Conservation (phyloP, 495 filamentous ascomycete species). For the Penicillium roqueforti region DNA sequence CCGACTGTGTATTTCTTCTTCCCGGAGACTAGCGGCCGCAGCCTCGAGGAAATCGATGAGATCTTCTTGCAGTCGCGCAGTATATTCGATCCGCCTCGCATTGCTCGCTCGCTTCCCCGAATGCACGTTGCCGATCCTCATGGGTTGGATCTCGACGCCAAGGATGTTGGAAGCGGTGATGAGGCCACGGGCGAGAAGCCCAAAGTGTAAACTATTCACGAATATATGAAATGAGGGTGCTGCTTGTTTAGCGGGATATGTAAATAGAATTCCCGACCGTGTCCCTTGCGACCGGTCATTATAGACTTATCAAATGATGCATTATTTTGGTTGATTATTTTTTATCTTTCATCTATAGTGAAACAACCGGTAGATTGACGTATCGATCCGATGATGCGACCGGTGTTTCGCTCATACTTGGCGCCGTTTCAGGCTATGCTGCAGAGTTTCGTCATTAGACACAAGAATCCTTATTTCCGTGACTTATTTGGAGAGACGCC, state of each 20-base stretch:
- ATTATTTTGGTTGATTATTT: background rate
- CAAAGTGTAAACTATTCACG: background rate
- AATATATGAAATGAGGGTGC: background rate
- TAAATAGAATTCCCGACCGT: background rate
- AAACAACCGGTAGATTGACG: background rate
- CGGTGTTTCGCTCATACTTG: background rate
- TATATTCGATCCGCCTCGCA: constrained; percentile 27
- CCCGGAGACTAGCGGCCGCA: constrained; percentile 54
- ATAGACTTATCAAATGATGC: no score
- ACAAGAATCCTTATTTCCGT: background rate
- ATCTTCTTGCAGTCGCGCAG: constrained; percentile 48
- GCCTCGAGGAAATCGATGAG: constrained; percentile 72
- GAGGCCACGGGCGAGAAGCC: background rate
- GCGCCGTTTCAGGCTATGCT: constrained; percentile 4
- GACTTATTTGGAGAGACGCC: background rate
- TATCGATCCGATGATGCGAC: background rate
- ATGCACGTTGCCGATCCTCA: background rate
- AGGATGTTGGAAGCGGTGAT: background rate
- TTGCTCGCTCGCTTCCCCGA: constrained; percentile 9
- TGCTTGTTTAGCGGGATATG: background rate
- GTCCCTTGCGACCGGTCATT: background rate
- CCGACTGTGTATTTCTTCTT: constrained; percentile 54
- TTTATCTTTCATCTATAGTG: background rate
- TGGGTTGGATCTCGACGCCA: background rate
- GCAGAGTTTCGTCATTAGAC: constrained; percentile 2